A percentile compares a stretch with the other conserved stretches of the same genome.
These are phyloP conservation scores for Lojkania enalia DNA, from an alignment of 2,329 filamentous ascomycete genomes.

Conservation along the genomic window DNA sequence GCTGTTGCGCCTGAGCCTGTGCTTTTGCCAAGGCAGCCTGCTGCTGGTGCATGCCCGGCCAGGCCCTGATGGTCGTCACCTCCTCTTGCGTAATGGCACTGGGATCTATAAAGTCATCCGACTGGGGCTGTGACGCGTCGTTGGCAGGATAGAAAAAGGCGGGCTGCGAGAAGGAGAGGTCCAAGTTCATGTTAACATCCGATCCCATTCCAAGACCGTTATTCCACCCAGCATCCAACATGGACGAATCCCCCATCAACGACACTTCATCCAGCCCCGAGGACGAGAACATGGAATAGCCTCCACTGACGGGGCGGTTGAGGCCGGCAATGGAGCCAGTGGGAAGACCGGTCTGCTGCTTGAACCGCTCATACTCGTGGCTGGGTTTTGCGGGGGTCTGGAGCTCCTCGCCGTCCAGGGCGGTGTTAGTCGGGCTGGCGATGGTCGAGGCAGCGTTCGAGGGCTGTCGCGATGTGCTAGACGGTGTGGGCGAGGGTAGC, in stretches of 20 bases:
- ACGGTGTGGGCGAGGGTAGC: conserved; percentile 62
- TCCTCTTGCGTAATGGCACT: conserved; percentile 70
- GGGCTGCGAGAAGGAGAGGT: conserved; percentile 55
- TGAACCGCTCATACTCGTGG: conserved; percentile 93
- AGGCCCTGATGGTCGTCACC: conserved; percentile 69
- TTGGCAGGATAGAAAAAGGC: conserved; percentile 66
- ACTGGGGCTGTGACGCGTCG: conserved; percentile 42
- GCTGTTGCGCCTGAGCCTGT: conserved; percentile 37
- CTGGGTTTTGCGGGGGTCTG: conserved; percentile 75
- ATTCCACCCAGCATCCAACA: conserved; percentile 61
- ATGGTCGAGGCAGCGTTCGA: conserved; percentile 57
- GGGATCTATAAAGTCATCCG: conserved; percentile 70
- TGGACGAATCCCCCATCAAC: conserved; percentile 53
- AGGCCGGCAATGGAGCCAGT: conserved; percentile 81
- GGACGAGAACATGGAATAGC: conserved; percentile 56
- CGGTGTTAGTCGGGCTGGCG: conserved; percentile 57
- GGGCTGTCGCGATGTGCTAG: conserved; percentile 54
- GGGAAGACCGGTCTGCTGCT: conserved; percentile 92
- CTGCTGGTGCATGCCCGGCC: conserved; percentile 92
- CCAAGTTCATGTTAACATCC: conserved; percentile 72
- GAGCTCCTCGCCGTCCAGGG: conserved; percentile 55
- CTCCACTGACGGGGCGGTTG: conserved; percentile 58
- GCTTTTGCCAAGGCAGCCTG: conserved; percentile 64
- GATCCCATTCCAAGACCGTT: conserved; percentile 54
- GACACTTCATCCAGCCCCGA: conserved; percentile 71